phyloP scores from a whole-genome alignment of 2,329 filamentous ascomycete species.

The Whalleya microplaca region DNA sequence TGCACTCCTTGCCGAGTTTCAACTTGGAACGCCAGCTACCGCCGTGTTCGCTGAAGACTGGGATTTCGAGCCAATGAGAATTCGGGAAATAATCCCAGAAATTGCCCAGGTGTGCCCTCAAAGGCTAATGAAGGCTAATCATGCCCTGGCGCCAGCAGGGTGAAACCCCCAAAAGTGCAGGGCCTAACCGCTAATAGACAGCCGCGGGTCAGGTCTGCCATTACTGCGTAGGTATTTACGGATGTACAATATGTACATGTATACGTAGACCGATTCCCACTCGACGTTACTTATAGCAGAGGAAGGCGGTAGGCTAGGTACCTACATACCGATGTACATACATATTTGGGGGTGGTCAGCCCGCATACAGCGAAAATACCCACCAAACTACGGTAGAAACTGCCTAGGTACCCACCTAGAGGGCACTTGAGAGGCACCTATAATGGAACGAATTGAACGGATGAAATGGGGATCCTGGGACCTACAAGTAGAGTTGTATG shows the following conservation, averaged over 20 bases:
- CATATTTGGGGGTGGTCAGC: not conserved
- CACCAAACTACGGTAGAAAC: no score
- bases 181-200: not conserved
- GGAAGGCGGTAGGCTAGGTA: no score
- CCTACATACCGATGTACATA: no score
- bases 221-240: not conserved
- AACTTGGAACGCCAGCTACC: constrained; percentile 25
- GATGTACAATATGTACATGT: no score
- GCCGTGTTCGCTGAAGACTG: constrained; percentile 11
- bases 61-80: constrained; percentile 17
- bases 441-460: no score
- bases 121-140: no score
- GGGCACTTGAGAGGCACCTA: no score
- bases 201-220: not conserved
- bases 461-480: not conserved
- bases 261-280: no score
- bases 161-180: constrained; percentile 16
- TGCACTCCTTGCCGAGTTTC: constrained; percentile 26
- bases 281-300: no score
- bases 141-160: constrained; percentile 7
- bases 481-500: no score
- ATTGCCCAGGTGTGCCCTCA: no score
- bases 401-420: not conserved
- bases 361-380: not conserved
- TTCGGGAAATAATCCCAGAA: constrained; percentile 1